Evolutionary conservation across 2,329 filamentous ascomycete species (phyloP).

Genomic region (Penicillium nordicum): DNA sequence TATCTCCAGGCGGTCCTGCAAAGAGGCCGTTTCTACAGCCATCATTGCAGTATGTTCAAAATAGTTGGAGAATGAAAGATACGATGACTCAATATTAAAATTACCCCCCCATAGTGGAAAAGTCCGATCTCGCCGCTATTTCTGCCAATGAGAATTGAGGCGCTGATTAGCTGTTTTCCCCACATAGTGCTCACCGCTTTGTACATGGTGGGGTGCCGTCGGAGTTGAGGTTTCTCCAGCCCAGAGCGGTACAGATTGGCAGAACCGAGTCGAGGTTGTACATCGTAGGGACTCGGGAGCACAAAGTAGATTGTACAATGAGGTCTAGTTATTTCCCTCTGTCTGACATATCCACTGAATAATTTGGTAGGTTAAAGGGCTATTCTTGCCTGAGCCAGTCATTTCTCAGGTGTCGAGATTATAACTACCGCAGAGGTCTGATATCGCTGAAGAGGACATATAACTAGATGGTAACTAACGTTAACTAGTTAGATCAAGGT

Average conservation of each 20-base stretch:
- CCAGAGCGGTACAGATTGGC: not conserved
- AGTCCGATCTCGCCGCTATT: constrained; percentile 29
- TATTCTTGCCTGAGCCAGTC: not conserved
- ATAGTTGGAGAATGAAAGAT: constrained; percentile 12
- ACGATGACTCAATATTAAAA: constrained; percentile 25
- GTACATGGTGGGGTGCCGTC: not conserved
- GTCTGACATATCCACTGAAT: not conserved
- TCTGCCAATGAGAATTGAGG: constrained; percentile 3
- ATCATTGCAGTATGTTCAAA: constrained; percentile 29
- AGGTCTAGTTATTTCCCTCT: not conserved
- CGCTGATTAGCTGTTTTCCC: constrained; percentile 16
- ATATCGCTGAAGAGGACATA: not conserved
- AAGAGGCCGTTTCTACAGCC: constrained; percentile 32
- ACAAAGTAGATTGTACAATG: not conserved
- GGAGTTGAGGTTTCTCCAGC: not conserved
- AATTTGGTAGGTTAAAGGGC: no score
- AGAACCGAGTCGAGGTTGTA: not conserved
- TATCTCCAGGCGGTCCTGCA: constrained; percentile 41
- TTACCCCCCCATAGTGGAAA: constrained; percentile 20
- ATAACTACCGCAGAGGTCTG: not conserved
- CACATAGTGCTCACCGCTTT: constrained; percentile 19
- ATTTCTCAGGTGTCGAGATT: not conserved
- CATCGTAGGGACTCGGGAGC: not conserved
- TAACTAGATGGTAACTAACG: not conserved
- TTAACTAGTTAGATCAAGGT: not conserved